A percentile compares a stretch with the other conserved stretches of the same genome.
Evolutionary conservation across 345 rosid genomes (phyloP).

Genomic region (Pistacia vera): DNA sequence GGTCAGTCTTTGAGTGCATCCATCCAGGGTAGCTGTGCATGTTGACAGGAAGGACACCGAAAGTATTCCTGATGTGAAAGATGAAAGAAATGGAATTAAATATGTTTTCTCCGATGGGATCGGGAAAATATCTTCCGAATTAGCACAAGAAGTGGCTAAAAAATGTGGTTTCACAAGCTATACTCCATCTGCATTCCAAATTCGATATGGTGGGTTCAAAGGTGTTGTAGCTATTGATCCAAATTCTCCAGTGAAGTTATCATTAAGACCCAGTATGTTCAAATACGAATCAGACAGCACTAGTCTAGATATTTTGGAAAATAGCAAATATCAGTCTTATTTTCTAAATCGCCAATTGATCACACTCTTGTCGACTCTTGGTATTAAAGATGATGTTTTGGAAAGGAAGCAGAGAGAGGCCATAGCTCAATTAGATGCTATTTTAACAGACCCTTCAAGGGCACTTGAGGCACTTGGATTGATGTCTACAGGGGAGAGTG

Average conservation of each 20-base stretch:
- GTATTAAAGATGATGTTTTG: conserved; percentile 37
- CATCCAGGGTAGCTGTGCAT: background rate
- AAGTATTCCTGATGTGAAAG: too few relatives aligned
- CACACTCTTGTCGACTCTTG: conserved; percentile 45
- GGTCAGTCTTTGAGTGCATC: conserved; percentile 51
- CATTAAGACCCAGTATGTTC: conserved; percentile 47
- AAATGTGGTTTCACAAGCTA: conserved; percentile 38
- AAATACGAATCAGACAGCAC: conserved; percentile 41
- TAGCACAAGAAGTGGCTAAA: conserved; percentile 35
- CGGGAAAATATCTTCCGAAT: conserved; percentile 47
- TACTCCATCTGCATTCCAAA: conserved; percentile 51
- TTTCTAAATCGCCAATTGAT: conserved; percentile 51
- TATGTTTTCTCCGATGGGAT: conserved; percentile 8
- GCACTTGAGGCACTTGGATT: conserved; percentile 41
- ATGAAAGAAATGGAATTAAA: too few relatives aligned
- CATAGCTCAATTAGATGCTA: conserved; percentile 43
- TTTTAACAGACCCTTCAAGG: conserved; percentile 33
- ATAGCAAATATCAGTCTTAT: conserved; percentile 46
- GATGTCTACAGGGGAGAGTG: conserved; percentile 21
- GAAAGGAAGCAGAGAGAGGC: conserved; percentile 43
- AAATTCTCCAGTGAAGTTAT: conserved; percentile 37
- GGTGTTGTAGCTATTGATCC: conserved; percentile 59
- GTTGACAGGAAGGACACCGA: too few relatives aligned
- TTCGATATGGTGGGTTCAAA: conserved; percentile 57
- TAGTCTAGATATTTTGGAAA: conserved; percentile 41